Conservation (phyloP, 1,284 basidiomycete species). For the Fomitopsis schrenkii region DNA sequence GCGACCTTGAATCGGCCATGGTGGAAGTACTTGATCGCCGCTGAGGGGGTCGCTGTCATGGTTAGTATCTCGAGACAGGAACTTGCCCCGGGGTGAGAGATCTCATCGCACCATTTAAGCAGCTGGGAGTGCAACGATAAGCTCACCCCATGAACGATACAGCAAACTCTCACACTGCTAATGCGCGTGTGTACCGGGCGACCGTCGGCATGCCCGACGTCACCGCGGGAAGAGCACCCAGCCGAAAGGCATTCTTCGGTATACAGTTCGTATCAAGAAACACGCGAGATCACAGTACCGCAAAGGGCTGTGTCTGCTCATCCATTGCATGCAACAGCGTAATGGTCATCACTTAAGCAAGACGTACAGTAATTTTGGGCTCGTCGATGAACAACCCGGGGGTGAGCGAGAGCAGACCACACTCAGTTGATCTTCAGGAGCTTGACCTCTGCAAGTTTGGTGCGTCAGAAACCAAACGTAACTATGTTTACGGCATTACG, state of each 20-base stretch:
- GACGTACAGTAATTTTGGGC: slow-evolving; percentile 1
- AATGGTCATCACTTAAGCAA: neutral
- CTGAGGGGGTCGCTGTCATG: neutral
- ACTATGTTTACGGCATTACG: too few species aligned
- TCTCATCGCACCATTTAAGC: too few species aligned
- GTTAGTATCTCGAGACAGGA: neutral
- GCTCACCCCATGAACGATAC: too few species aligned
- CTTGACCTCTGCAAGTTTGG: slow-evolving; percentile 57
- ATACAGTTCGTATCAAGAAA: neutral
- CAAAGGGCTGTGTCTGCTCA: neutral
- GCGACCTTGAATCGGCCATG: slow-evolving; percentile 33
- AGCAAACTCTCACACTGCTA: neutral
- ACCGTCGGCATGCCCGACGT: neutral
- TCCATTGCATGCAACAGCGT: neutral
- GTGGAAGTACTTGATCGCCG: slow-evolving; percentile 19
- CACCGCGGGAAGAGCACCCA: neutral
- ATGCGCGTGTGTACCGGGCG: neutral
- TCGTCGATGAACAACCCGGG: neutral
- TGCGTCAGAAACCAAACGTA: neutral
- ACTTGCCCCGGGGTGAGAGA: too few species aligned
- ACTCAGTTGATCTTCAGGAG: slow-evolving; percentile 62
- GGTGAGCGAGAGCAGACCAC: neutral
- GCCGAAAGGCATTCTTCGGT: too few species aligned
- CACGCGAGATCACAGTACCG: neutral
- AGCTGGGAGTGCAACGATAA: too few species aligned